Base-by-base conservation (phyloP, 148 eudicot species). In the Diospyros kaki region DNA sequence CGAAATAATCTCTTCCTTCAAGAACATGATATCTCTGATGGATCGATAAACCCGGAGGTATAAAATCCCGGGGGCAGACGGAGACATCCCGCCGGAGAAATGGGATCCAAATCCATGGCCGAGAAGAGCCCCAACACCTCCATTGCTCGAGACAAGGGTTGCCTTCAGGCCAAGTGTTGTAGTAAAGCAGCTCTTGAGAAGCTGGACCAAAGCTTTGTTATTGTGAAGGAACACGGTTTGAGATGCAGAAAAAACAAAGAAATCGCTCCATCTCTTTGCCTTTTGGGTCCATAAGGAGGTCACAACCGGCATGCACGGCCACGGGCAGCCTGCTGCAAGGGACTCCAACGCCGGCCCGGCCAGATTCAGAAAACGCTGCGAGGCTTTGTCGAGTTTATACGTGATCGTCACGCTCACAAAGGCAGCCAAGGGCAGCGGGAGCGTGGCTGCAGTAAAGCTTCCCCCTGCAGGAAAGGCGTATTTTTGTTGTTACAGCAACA, bases 401-500 rank as follows among this genome's bases (percentile, higher is more conserved):
- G 97, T 95, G 79, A 95, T 95, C 6, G 98, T 94, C 75, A 94
- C 89, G 86, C 98, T 92, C 69, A 92, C 91, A 75, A 94, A 92
- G 73, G 98, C 98, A 51, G 98, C 98, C 83, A 95, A 72, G 14
- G 98, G 98, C 71, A 95, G 87, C 59, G 97, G 98, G 77, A 95
- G 94, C 28, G 96, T 87, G 28, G 97, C 91, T 42, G 97, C 91
- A 39, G 90, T 87, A 70, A 92, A 86, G 77, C 88, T 87, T 68
- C 83, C 87, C 73, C 89, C 97, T 92, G 83, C 69, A 77, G 66
- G 18, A 55, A 77, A 69, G 65, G 55, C 17, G 56, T 66, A 17
- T 53, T 28, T 69, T 44, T 41, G 28, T 48, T 18, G 50, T 43
- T 11, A 44, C 38, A 62, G 58, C 5, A 11, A 44, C 14, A 18